Conservation (phyloP, 1,284 basidiomycete species). For the Ganoderma lucidum region DNA sequence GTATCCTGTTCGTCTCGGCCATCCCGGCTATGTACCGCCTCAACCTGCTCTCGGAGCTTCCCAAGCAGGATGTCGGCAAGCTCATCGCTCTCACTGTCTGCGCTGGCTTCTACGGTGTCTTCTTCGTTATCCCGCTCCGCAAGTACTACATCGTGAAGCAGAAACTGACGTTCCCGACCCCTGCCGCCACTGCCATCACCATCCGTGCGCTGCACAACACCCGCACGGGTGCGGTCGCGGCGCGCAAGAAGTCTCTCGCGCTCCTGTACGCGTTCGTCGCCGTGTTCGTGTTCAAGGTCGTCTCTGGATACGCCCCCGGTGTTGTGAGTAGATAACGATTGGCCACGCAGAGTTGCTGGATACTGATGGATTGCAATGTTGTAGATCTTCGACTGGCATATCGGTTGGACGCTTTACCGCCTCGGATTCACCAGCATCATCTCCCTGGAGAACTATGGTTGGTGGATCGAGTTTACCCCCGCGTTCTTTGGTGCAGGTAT, state of each 20-base stretch:
- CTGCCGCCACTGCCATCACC: slow-evolving; percentile 74
- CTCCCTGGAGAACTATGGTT: slow-evolving; percentile 63
- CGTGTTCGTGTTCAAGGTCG: slow-evolving; percentile 62
- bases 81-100: slow-evolving; percentile 65
- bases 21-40: slow-evolving; percentile 75
- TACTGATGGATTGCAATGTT: background rate
- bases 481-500: slow-evolving; percentile 77
- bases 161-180: slow-evolving; percentile 74
- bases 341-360: background rate
- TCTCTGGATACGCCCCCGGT: slow-evolving; percentile 68
- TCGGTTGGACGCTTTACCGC: slow-evolving; percentile 69
- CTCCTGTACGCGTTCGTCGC: slow-evolving; percentile 57
- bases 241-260: slow-evolving; percentile 65
- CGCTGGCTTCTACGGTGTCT: slow-evolving; percentile 71
- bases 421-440: slow-evolving; percentile 70
- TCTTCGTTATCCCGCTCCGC: slow-evolving; percentile 72
- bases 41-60: slow-evolving; percentile 53
- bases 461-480: slow-evolving; percentile 65
- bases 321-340: slow-evolving; percentile 43
- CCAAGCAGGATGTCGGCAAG: slow-evolving; percentile 58
- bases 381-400: slow-evolving; percentile 72
- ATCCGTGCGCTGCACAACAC: slow-evolving; percentile 70
- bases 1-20: slow-evolving; percentile 70
- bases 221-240: slow-evolving; percentile 55
- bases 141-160: slow-evolving; percentile 75